These are phyloP conservation scores for Chrysanthemum seticuspe DNA, from an alignment of 129 eudicot species.

Conservation along the genomic window DNA sequence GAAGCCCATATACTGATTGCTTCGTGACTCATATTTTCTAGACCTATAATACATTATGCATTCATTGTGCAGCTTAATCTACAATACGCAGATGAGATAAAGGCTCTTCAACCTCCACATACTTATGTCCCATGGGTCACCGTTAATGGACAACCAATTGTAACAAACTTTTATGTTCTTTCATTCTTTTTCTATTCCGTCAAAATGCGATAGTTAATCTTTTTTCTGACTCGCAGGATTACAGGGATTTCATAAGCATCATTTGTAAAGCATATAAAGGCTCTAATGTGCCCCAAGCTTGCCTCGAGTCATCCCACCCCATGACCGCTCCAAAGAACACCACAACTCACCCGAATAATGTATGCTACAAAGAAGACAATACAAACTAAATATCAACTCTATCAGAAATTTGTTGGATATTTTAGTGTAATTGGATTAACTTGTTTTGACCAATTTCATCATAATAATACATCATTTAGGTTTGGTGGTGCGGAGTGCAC, in stretches of 20 bases:
- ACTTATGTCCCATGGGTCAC: slow-evolving; percentile 88
- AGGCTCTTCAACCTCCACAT: slow-evolving; percentile 83
- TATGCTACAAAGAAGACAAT: slow-evolving; percentile 41
- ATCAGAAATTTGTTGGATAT: too few relatives aligned
- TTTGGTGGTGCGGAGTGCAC: too few relatives aligned
- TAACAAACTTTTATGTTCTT: too few relatives aligned
- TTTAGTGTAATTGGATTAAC: too few relatives aligned
- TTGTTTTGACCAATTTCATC: too few relatives aligned
- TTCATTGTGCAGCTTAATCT: slow-evolving; percentile 60
- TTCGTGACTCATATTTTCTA: background rate
- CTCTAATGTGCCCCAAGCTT: slow-evolving; percentile 48
- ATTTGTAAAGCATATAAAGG: slow-evolving; percentile 85
- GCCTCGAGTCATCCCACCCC: slow-evolving; percentile 39
- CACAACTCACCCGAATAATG: slow-evolving; percentile 26
- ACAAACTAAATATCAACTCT: slow-evolving; percentile 20
- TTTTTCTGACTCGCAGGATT: slow-evolving; percentile 47
- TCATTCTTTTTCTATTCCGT: too few relatives aligned
- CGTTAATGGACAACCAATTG: slow-evolving; percentile 80
- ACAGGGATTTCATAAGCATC: slow-evolving; percentile 50
- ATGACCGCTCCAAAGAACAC: slow-evolving; percentile 16
- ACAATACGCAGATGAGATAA: slow-evolving; percentile 65
- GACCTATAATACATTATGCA: background rate
- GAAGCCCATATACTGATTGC: background rate
- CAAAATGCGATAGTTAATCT: background rate
- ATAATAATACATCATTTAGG: too few relatives aligned